These are phyloP conservation scores for Panellus pusillus DNA, from an alignment of 768 basidiomycete species.

Conservation along the genomic window DNA sequence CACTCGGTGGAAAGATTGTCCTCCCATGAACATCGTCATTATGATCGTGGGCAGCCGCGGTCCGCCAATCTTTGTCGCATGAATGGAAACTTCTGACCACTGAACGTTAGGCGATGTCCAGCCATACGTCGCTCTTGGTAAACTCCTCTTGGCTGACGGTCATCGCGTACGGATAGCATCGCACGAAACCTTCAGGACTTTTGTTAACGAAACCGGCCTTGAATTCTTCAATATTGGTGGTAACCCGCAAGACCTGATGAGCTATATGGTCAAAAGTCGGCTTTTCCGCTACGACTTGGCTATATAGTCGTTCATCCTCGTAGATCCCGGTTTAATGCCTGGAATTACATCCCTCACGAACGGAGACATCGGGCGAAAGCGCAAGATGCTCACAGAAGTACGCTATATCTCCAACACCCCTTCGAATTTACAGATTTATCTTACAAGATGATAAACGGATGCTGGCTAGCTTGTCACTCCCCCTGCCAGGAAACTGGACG, in stretches of 20 bases:
- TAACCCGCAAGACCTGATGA: conserved; percentile 64
- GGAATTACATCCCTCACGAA: conserved; percentile 57
- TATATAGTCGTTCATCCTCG: not conserved
- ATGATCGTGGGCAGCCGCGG: conserved; percentile 70
- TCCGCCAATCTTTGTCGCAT: conserved; percentile 23
- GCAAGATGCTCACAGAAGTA: conserved; percentile 55
- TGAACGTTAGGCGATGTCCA: conserved; percentile 56
- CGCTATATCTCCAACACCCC: not conserved
- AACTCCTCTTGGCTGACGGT: conserved; percentile 45
- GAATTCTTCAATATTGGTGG: conserved; percentile 66
- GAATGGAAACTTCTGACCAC: not conserved
- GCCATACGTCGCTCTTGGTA: conserved; percentile 61
- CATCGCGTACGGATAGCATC: conserved; percentile 65
- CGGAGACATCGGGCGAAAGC: conserved; percentile 60
- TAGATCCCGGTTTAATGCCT: conserved; percentile 68
- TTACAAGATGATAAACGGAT: conserved; percentile 57
- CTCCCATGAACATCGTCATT: conserved; percentile 56
- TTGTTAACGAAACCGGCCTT: conserved; percentile 50
- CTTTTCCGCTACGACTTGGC: not conserved
- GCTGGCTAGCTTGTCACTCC: conserved; percentile 52
- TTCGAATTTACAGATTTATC: not conserved
- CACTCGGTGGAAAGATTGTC: conserved; percentile 35
- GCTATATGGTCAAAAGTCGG: conserved; percentile 72
- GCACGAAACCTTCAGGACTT: conserved; percentile 57
- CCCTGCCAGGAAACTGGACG: conserved; percentile 44